Evolutionary conservation across 2,329 filamentous ascomycete species (phyloP).

Genomic region (Aspergillus viridinutans): DNA sequence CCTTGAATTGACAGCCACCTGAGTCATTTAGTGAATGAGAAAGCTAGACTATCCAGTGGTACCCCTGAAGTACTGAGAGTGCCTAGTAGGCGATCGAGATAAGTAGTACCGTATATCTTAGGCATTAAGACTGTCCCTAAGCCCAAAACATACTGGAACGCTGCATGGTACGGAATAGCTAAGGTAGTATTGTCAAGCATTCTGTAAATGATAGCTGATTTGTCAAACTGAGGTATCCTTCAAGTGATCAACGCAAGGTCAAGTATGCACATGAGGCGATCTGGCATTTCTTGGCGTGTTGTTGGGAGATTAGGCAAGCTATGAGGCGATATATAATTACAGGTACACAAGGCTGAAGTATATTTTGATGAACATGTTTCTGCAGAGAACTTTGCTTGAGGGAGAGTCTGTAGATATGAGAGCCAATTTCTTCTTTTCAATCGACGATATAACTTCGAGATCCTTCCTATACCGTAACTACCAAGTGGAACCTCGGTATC

Average conservation of each 20-base stretch:
- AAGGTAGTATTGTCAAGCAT: not conserved
- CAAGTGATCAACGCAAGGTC: not conserved
- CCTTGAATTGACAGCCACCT: not conserved
- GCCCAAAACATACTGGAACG: too few species aligned
- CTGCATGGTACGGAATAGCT: not conserved
- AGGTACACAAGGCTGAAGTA: not conserved
- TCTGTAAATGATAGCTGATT: not conserved
- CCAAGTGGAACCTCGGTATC: not conserved
- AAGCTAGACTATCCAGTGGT: not conserved
- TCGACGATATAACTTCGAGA: not conserved
- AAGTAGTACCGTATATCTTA: too few species aligned
- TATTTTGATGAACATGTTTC: not conserved
- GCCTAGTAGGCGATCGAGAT: not conserved
- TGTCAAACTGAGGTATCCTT: slow-evolving; percentile 1
- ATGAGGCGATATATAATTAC: not conserved
- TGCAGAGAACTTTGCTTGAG: not conserved
- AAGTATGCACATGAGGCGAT: slow-evolving; percentile 19
- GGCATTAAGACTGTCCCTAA: too few species aligned
- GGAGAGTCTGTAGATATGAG: too few species aligned
- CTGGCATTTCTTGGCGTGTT: slow-evolving; percentile 35
- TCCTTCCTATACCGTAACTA: too few species aligned
- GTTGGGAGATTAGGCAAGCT: slow-evolving; percentile 9
- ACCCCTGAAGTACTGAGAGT: not conserved
- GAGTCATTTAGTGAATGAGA: not conserved
- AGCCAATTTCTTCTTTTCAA: not conserved